phyloP scores from a whole-genome alignment of 768 basidiomycete species.

The Termitomyces sp. region DNA sequence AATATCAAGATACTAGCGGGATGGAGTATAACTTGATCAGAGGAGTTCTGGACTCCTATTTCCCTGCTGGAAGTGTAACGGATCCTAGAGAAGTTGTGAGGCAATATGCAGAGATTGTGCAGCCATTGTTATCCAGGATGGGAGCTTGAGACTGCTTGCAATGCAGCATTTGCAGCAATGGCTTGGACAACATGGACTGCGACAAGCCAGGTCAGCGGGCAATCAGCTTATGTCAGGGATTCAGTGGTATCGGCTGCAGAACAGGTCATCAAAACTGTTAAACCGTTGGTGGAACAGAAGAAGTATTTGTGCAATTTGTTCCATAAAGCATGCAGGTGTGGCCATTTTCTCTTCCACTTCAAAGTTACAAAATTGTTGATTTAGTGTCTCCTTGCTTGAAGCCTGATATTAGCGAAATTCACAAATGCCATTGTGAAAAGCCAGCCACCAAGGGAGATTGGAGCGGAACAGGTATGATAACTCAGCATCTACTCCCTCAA shows the following conservation, averaged over 20 bases:
- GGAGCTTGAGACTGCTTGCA: constrained; percentile 81
- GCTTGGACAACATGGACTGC: constrained; percentile 74
- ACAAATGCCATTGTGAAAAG: constrained; percentile 90
- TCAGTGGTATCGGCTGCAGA: constrained; percentile 72
- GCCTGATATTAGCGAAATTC: constrained; percentile 81
- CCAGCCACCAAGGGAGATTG: constrained; percentile 85
- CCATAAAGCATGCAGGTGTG: constrained; percentile 88
- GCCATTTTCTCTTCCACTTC: not conserved
- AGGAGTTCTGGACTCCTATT: constrained; percentile 76
- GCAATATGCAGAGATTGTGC: constrained; percentile 70
- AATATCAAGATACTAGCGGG: constrained; percentile 55
- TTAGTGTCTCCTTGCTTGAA: no score
- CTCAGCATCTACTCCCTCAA: not conserved
- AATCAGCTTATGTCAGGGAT: constrained; percentile 77
- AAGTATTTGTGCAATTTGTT: constrained; percentile 91
- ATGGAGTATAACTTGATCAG: constrained; percentile 79
- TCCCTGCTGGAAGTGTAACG: constrained; percentile 62
- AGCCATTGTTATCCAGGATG: constrained; percentile 74
- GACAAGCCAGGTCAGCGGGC: constrained; percentile 80
- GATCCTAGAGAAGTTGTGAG: constrained; percentile 55
- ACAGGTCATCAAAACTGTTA: constrained; percentile 71
- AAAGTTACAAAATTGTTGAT: not conserved
- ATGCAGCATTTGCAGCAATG: constrained; percentile 75
- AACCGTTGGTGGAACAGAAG: constrained; percentile 86
- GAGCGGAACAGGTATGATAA: constrained; percentile 82